Evolutionary conservation across 2,329 filamentous ascomycete genomes (phyloP).

Genomic region (Sclerotinia nivalis): DNA sequence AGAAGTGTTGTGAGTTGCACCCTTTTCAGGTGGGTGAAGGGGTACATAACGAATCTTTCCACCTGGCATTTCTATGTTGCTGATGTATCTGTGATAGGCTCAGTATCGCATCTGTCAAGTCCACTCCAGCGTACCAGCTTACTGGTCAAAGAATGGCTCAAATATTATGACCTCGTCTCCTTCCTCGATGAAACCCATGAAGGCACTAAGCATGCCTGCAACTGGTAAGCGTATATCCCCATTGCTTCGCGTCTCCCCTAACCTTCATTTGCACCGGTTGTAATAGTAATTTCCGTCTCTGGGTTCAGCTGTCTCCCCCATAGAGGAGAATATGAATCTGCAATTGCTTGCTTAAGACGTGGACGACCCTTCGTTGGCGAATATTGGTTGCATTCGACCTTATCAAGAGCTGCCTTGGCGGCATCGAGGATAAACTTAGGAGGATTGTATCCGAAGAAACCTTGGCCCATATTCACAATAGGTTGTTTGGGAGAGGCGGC

Average conservation of each 20-base stretch:
- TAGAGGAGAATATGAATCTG: conserved; percentile 85
- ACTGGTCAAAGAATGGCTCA: conserved; percentile 98
- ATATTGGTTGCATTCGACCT: conserved; percentile 98
- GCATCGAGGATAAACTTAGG: conserved; percentile 88
- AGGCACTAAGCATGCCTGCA: conserved; percentile 85
- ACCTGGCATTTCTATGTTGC: conserved; percentile 97
- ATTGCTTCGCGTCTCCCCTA: conserved; percentile 23
- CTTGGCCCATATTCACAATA: conserved; percentile 66
- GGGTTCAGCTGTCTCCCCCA: conserved; percentile 83
- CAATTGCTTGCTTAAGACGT: conserved; percentile 87
- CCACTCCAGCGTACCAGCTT: conserved; percentile 37
- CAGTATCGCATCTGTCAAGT: conserved; percentile 14
- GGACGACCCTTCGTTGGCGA: conserved; percentile 92
- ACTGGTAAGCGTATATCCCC: conserved; percentile 24
- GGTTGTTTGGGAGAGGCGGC: conserved; percentile 62
- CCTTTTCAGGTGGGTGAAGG: conserved; percentile 83
- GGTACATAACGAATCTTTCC: conserved; percentile 94
- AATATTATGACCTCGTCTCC: conserved; percentile 98
- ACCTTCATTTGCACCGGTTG: conserved; percentile 85
- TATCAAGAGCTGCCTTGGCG: conserved; percentile 83
- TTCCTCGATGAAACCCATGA: conserved; percentile 94
- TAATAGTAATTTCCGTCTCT: conserved; percentile 91
- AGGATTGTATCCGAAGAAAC: conserved; percentile 91
- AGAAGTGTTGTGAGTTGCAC: conserved; percentile 75
- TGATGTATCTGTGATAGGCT: conserved; percentile 67